Conservation (phyloP, 441 rosid species). For the Populus trichocarpa region DNA sequence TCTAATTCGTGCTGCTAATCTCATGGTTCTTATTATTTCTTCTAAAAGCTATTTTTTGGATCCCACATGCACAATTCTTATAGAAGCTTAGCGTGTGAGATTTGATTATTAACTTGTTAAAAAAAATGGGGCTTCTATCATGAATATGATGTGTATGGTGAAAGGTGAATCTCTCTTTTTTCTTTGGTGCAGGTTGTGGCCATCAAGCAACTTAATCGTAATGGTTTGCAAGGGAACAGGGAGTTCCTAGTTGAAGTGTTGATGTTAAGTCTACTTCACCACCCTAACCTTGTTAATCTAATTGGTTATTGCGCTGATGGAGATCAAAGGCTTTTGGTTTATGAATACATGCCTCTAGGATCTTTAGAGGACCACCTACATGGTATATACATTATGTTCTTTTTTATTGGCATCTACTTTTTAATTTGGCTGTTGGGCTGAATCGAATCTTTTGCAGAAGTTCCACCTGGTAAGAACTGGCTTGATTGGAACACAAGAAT, state of each 20-base stretch:
- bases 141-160: neutral
- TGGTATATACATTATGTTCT: slow-evolving; percentile 31
- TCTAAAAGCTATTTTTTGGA: neutral
- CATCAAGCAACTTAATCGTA: slow-evolving; percentile 82
- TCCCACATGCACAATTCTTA: neutral
- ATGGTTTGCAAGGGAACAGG: slow-evolving; percentile 84
- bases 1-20: neutral
- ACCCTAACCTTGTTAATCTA: slow-evolving; percentile 78
- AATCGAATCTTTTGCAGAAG: slow-evolving; percentile 38
- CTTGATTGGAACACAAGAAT: slow-evolving; percentile 96
- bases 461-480: slow-evolving; percentile 53
- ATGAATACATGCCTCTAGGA: slow-evolving; percentile 85
- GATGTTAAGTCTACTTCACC: slow-evolving; percentile 74
- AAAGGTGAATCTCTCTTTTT: slow-evolving; percentile 9
- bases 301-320: slow-evolving; percentile 90
- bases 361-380: slow-evolving; percentile 81
- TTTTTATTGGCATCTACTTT: neutral
- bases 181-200: slow-evolving; percentile 59
- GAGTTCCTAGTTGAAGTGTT: slow-evolving; percentile 85
- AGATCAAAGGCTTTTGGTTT: slow-evolving; percentile 86
- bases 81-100: neutral
- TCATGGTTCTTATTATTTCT: neutral
- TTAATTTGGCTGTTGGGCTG: neutral
- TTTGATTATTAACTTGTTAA: neutral
- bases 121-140: neutral